Evolutionary conservation across 2,329 filamentous ascomycete species (phyloP), one percentile per base, ranked within the genome.

Genomic region (Rasamsonia emersonii): DNA sequence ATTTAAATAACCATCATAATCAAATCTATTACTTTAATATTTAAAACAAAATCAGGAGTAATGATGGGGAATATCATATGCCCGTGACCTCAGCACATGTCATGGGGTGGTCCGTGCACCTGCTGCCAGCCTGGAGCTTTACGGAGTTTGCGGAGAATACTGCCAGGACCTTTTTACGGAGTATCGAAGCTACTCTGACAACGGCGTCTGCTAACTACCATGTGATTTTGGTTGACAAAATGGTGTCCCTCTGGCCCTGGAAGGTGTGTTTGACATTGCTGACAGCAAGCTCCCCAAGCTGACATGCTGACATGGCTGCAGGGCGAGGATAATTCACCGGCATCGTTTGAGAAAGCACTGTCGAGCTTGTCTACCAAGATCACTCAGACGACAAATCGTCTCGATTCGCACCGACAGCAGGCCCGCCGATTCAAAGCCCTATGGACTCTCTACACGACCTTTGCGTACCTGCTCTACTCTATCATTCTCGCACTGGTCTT

Each of bases 281-380:
- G 6, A 6, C 11, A 9, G 13, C 24, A 14, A 16, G 10, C 19
- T 26, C 13, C 11, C 28, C 15, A 25, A 24, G 30, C 28, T 19
- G 34, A 28, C 33, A 13, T 32, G 4, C 32, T 35, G 28, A 32
- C 28, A 27, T 28, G 28, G 14, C 32, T 35, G 14, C 49, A 93
- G 86, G 75, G 76, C 61, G 74, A 84, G 51, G 74, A 81, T 56
- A 82, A 75, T 54, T 93, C 88, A 44, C 82, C 91, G 16, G 88
- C 86, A 31, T 84, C 81, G 3, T 98, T 96, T 54, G 91, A 98
- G 64, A 95, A 88, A 68, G 77, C 81, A 2, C 77, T 98, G 18
- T 84, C 86, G 7, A 71, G 76, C 15, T 75, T 98, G 27, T 83
- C 88, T 8, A 67, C 69, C 32, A 94, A 91, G 63, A 95, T 98